phyloP scores from a whole-genome alignment of 768 basidiomycete genomes.

The Rhodotorula taiwanensis region DNA sequence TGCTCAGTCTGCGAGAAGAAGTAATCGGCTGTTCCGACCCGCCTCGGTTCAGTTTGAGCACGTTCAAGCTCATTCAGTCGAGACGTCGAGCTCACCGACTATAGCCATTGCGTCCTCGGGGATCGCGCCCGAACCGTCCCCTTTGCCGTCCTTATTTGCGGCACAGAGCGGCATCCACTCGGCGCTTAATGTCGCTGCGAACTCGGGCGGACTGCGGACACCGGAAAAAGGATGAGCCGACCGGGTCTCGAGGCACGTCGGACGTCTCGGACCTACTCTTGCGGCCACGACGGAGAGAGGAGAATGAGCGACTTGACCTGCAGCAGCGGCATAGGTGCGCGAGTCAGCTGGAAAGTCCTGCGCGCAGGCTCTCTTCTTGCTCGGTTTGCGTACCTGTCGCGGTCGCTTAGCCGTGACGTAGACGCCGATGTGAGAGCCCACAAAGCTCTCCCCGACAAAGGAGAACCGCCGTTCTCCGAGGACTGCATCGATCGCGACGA shows the following conservation, averaged over 20 bases:
- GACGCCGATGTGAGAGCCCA: slow-evolving; percentile 11
- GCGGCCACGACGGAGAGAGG: slow-evolving; percentile 11
- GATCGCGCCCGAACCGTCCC: slow-evolving; percentile 12
- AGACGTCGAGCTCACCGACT: background rate
- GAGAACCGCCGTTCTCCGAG: slow-evolving; percentile 10
- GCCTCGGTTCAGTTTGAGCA: background rate
- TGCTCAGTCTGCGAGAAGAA: slow-evolving; percentile 4
- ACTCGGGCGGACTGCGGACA: slow-evolving; percentile 2
- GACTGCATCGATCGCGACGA: slow-evolving; percentile 17
- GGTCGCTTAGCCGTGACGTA: slow-evolving; percentile 8
- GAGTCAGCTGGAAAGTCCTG: no score
- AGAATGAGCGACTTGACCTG: slow-evolving; percentile 15
- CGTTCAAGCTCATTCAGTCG: background rate
- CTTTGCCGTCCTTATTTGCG: slow-evolving; percentile 14
- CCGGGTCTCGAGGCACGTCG: background rate
- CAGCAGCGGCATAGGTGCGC: background rate
- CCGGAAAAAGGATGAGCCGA: background rate
- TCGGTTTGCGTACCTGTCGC: no score
- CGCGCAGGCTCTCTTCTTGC: no score
- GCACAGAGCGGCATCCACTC: slow-evolving; percentile 8
- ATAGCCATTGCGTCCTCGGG: slow-evolving; percentile 11
- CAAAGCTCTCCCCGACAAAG: slow-evolving; percentile 19
- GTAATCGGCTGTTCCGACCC: slow-evolving; percentile 1
- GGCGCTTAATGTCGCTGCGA: background rate
- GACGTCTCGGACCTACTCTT: slow-evolving; percentile 2